A percentile compares a stretch with the other conserved stretches of the same genome.
Evolutionary conservation across 441 rosid genomes (phyloP).

Genomic region (Erodium moschatum): DNA sequence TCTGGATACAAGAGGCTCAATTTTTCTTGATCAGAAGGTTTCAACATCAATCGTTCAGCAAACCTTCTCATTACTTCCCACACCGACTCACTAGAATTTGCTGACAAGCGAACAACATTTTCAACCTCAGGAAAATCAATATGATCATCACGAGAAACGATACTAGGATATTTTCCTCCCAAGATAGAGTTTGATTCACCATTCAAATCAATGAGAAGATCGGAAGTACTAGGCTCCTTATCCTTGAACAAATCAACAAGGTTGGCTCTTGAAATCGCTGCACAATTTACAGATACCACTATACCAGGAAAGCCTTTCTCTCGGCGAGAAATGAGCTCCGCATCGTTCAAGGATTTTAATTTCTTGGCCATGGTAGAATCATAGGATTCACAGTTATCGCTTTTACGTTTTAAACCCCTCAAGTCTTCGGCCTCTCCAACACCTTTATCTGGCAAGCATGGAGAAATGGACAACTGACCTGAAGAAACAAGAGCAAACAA

Average conservation of each 20-base stretch:
- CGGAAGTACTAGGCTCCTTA: conserved; percentile 27
- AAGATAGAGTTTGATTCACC: conserved; percentile 26
- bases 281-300: conserved; percentile 42
- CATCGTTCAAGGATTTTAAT: conserved; percentile 49
- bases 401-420: conserved; percentile 66
- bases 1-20: conserved; percentile 34
- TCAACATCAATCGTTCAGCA: conserved; percentile 39
- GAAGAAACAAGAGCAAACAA: conserved; percentile 68
- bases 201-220: conserved; percentile 22
- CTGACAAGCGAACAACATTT: conserved; percentile 30
- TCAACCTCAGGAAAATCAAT: conserved; percentile 34
- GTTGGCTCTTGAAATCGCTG: conserved; percentile 33
- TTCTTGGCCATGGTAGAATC: conserved; percentile 52
- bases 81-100: conserved; percentile 36
- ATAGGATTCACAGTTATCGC: conserved; percentile 48
- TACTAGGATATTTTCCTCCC: conserved; percentile 22
- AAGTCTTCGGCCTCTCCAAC: conserved; percentile 88
- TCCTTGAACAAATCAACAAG: conserved; percentile 47
- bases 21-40: conserved; percentile 30
- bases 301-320: conserved; percentile 98
- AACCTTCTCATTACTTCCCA: conserved; percentile 72
- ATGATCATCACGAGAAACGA: conserved; percentile 31
- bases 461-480: conserved; percentile 65
- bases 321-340: conserved; percentile 68
- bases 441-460: conserved; percentile 75